Base-by-base conservation (phyloP, 139 green algal species). In the Spirogloea muscicola region DNA sequence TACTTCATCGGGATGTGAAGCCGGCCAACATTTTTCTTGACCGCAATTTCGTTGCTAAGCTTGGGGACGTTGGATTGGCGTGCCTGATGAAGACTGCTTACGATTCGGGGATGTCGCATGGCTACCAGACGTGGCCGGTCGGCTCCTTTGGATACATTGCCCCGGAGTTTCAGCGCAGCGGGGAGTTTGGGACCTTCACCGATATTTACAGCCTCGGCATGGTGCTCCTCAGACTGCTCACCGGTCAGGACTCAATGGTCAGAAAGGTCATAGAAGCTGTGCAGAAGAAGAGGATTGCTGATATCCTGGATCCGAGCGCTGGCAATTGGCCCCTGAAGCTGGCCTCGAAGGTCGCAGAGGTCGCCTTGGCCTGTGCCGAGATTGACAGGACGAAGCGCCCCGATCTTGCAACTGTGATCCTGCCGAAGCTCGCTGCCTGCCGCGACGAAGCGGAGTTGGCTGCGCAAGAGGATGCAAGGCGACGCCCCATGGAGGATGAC, bases 21-120 rank as follows among this genome's bases (percentile, higher is more conserved):
- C 90, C 93, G 6, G 90, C 91, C 51, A 98, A 98, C 85, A 83
- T 98, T 72, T 87, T 98, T 61, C 86, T 98, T 79, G 93, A 98
- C 70, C 88, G 96, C 25, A 86, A 89, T 40, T 85, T 88, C 21
- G 90, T 85, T 13, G 48, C 62, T 38, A 80, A 74, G 3, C 91
- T 97, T 34, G 92, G 87, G 25, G 92, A 97, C 82, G 96, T 97
- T 87, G 92, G 93, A 2, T 90, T 98, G 27, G 91, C 93, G 5
- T 37, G 48, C 13, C 37, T 74, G 7, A 70, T 70, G 66, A 44
- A 44, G 1, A 34, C n/a, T 4, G 10, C 0, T 0, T 27, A 40
- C 10, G 39, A 38, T 18, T 37, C 58, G 25, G 38, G 60, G 39
- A 72, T 39, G 0, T 72, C 46, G 21, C 46, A 76, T n/a, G 49